A percentile compares a stretch with the other conserved stretches of the same genome.
Conservation (phyloP, 108 stramenopile species). For the Schizochytrium sp. region DNA sequence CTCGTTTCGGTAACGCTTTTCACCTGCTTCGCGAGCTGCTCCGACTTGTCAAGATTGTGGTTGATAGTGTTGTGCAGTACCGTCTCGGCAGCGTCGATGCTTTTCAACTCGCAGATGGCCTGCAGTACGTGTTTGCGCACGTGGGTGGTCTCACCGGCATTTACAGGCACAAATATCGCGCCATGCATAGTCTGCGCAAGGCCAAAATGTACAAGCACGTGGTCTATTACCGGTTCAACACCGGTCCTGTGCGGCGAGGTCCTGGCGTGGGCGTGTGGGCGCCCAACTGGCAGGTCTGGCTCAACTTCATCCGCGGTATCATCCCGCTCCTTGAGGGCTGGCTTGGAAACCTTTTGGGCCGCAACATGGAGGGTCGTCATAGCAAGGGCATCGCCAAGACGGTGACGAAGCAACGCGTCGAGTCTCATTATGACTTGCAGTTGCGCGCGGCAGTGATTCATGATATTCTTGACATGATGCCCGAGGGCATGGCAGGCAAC, state of each 20-base stretch:
- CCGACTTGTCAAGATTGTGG: conserved; percentile 93
- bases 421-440: conserved; percentile 97
- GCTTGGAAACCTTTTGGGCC: conserved; percentile 94
- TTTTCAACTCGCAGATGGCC: conserved; percentile 94
- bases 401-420: conserved; percentile 98
- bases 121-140: conserved; percentile 98
- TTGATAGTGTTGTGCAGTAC: conserved; percentile 96
- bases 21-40: conserved; percentile 96
- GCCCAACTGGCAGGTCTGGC: conserved; percentile 97
- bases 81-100: conserved; percentile 96
- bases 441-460: conserved; percentile 98
- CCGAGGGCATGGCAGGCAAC: conserved; percentile 95
- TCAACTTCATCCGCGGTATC: conserved; percentile 96
- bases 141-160: conserved; percentile 99
- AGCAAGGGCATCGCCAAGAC: conserved; percentile 93
- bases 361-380: conserved; percentile 95
- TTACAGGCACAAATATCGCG: conserved; percentile 98
- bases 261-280: conserved; percentile 99
- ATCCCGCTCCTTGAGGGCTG: conserved; percentile 90
- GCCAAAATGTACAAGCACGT: conserved; percentile 99
- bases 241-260: conserved; percentile 97
- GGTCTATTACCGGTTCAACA: conserved; percentile 99
- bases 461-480: conserved; percentile 99
- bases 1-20: conserved; percentile 78
- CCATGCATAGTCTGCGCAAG: conserved; percentile 96